Evolutionary conservation across 2,329 filamentous ascomycete species (phyloP), one percentile per base, ranked within the genome.

Genomic region (Arthrobotrys pseudoclavata): DNA sequence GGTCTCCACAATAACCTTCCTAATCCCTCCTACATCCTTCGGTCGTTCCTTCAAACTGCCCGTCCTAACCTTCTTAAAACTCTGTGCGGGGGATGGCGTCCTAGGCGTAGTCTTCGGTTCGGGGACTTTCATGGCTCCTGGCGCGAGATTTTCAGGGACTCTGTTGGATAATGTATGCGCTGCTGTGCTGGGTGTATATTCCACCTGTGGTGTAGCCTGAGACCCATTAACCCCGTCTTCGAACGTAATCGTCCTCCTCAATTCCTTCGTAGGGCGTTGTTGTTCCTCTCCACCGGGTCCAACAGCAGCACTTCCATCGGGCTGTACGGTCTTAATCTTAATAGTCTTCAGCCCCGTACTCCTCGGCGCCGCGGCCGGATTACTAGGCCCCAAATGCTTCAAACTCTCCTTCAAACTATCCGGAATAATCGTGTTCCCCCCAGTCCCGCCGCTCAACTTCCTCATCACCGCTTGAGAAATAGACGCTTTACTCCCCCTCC

Each of bases 31-130:
- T 1, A 90, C 86, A 81, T 94, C 91, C 70, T 94, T 85, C 20
- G 92, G 85, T 77, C 91, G 92, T 83, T 94, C 91, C 0, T 91
- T 93, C 81, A 94, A 93, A 82, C 90, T 92, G 26, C 92, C 92
- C 80, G 90, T 92, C 71, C 91, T 87, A 1, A 61, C 68, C 31
- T 79, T 79, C 47, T 79, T 79, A 37, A 69, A 79, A 4, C 90
- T 89, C 3, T 86, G 85, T 7, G 87, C 86, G 37, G 85, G 85
- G 61, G 84, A 84, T 18, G 82, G 81, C 45, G 84, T 84, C 29
- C 79, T 84, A 81, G 80, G 82, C 67, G 80, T 83, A 24, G 34
- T 60, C 70, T 79, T 80, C n/a, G 79, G 80, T 40, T 79, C 80
- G 5, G 81, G 82, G 20, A 80, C 79, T 45, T 82, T 78, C 76